These are phyloP conservation scores for Orbilia ellipsospora DNA, from an alignment of 2,329 filamentous ascomycete species.

Conservation along the genomic window DNA sequence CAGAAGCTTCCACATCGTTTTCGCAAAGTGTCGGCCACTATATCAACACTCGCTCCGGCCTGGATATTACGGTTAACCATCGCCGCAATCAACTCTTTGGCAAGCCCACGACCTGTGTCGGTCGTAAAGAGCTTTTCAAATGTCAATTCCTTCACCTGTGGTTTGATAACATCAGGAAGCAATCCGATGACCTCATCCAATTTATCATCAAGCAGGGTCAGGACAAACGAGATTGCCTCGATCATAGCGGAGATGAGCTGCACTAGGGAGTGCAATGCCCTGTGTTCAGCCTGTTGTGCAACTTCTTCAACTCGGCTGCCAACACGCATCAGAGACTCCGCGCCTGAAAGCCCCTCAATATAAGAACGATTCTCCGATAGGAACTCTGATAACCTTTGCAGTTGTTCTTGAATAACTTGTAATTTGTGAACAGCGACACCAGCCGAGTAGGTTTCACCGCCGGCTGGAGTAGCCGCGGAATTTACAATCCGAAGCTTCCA, in stretches of 20 bases:
- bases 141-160: slow-evolving; percentile 79
- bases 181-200: slow-evolving; percentile 86
- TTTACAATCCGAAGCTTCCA: slow-evolving; percentile 84
- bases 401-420: slow-evolving; percentile 78
- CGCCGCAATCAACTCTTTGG: slow-evolving; percentile 93
- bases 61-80: slow-evolving; percentile 98
- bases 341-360: slow-evolving; percentile 92
- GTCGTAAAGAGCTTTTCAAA: slow-evolving; percentile 89
- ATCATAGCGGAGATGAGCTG: slow-evolving; percentile 89
- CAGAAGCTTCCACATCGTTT: slow-evolving; percentile 96
- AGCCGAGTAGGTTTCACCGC: slow-evolving; percentile 73
- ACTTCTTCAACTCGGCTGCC: slow-evolving; percentile 89
- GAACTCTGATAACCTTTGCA: slow-evolving; percentile 83
- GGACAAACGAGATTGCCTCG: slow-evolving; percentile 94
- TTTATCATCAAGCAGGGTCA: slow-evolving; percentile 93
- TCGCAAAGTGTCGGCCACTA: slow-evolving; percentile 91
- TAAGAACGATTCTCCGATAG: slow-evolving; percentile 87
- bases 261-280: slow-evolving; percentile 86
- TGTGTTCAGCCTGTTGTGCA: slow-evolving; percentile 91
- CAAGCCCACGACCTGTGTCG: slow-evolving; percentile 82
- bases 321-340: slow-evolving; percentile 81
- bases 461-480: slow-evolving; percentile 66
- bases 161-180: slow-evolving; percentile 76
- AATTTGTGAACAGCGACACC: slow-evolving; percentile 76
- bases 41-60: slow-evolving; percentile 96